Evolutionary conservation across 2,329 filamentous ascomycete genomes (phyloP), one percentile per base, ranked within the genome.

Genomic region (Lasiodiplodia theobromae): DNA sequence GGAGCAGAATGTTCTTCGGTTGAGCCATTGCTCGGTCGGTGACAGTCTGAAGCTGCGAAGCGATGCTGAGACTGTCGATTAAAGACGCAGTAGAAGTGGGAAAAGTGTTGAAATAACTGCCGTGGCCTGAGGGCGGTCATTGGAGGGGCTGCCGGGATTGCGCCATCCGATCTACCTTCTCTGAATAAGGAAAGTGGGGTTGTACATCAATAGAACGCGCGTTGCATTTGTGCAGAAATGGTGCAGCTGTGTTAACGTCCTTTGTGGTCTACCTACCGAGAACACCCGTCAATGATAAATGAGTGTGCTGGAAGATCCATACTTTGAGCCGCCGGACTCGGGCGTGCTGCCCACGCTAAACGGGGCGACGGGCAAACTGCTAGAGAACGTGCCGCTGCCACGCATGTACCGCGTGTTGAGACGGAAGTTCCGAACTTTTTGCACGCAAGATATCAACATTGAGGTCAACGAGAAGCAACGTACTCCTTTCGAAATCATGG

Each of bases 1-100:
- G 66, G 4, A 82, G 74, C 2, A 84, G 74, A 66, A 80, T 76
- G 65, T 82, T 81, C 66, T 72, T 77, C 67, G 69, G 73, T 75
- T 72, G n/a, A 53, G 8, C 70, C 74, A 1, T 71, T 69, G 7
- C 70, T 73, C 44, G 44, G 6, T 10, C 3, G n/a, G 44, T 47
- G 18, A 16, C 16, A 18, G 40, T 44, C 3, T 7, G 40, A 18
- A n/a, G 14, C 3, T 18, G 40, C 7, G 10, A 3, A 21, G 3
- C 2, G 6, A n/a, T 7, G n/a, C 16, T 44, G 14, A n/a, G 14
- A 18, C 4, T n/a, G 5, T 47, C 2, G 18, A 47, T 6, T 47
- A 21, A 3, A 21, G 18, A 47, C 1, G 2, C 4, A 44, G 18
- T 66, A 56, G 10, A 3, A 28, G 49, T 3, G 23, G 21, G 10